A percentile compares a stretch with the other conserved stretches of the same genome.
phyloP scores from a whole-genome alignment of 1,139 yeast species.

The Pichia inconspicua region DNA sequence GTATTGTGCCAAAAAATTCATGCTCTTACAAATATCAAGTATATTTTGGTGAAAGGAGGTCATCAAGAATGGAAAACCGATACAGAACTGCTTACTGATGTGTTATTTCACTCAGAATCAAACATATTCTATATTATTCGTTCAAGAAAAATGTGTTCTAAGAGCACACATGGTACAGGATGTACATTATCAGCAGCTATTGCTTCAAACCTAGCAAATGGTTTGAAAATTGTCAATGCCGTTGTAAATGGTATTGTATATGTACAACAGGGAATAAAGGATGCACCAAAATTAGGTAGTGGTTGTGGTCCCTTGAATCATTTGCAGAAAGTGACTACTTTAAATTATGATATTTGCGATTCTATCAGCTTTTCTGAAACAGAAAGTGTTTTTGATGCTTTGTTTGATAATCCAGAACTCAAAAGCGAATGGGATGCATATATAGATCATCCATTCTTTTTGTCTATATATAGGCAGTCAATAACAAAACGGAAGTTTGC shows the following conservation, averaged over 20 bases:
- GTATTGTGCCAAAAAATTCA: conserved; percentile 5
- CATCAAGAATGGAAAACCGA: conserved; percentile 11
- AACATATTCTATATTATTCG: conserved; percentile 38
- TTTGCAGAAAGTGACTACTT: conserved; percentile 5
- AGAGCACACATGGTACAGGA: conserved; percentile 83
- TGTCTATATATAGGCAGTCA: background rate
- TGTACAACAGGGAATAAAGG: conserved; percentile 56
- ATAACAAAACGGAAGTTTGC: background rate
- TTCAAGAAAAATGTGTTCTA: conserved; percentile 42
- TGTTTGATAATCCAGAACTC: conserved; percentile 29
- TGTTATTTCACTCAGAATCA: conserved; percentile 44
- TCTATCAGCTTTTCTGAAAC: conserved; percentile 27
- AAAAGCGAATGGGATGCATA: background rate
- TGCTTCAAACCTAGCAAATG: conserved; percentile 64
- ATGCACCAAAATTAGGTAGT: conserved; percentile 21
- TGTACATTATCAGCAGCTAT: conserved; percentile 81
- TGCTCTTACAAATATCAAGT: conserved; percentile 7
- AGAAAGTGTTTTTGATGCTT: conserved; percentile 36
- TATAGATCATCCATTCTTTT: background rate
- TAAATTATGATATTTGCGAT: conserved; percentile 1
- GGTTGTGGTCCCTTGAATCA: conserved; percentile 70
- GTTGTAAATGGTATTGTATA: conserved; percentile 53
- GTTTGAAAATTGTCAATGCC: conserved; percentile 38
- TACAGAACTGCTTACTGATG: conserved; percentile 18
- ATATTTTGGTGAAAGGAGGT: conserved; percentile 15